Conservation (phyloP, 495 filamentous ascomycete species). For the Hypoxylon rickii region DNA sequence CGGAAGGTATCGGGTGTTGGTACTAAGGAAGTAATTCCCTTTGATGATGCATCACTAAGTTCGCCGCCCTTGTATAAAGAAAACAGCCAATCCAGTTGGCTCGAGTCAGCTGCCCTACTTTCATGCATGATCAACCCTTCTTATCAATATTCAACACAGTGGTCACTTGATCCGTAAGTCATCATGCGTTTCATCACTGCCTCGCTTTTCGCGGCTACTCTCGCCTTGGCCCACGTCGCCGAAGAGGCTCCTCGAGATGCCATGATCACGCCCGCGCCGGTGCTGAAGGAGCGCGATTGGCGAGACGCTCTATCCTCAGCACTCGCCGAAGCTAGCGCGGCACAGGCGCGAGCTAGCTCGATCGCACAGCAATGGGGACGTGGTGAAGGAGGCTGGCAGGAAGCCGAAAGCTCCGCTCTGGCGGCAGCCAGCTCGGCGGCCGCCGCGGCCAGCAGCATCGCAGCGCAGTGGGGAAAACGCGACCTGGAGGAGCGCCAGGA, state of each 20-base stretch:
- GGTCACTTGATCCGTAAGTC: conserved; percentile 7
- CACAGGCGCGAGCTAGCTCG: conserved; percentile 19
- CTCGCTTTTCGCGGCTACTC: conserved; percentile 20
- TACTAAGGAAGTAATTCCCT: conserved; percentile 4
- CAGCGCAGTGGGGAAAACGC: conserved; percentile 9
- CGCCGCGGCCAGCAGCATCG: conserved; percentile 20
- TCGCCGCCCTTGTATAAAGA: conserved; percentile 22
- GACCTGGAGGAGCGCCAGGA: conserved; percentile 1
- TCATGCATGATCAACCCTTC: not conserved
- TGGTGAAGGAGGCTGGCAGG: not conserved
- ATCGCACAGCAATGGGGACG: conserved; percentile 5
- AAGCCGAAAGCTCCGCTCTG: conserved; percentile 12
- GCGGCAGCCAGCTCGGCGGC: conserved; percentile 11
- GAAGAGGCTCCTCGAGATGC: conserved; percentile 21
- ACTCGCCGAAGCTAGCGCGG: conserved; percentile 20
- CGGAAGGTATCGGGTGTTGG: conserved; percentile 4
- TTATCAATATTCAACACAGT: not conserved
- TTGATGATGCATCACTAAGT: conserved; percentile 3
- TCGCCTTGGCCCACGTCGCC: conserved; percentile 21
- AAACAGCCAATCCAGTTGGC: conserved; percentile 8
- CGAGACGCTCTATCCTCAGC: conserved; percentile 12
- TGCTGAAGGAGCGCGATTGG: conserved; percentile 21
- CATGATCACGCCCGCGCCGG: conserved; percentile 33
- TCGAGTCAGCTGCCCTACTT: not conserved
- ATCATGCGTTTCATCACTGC: conserved; percentile 25